Evolutionary conservation across 306 rosid genomes (phyloP).

Genomic region (Rosa lucieae): DNA sequence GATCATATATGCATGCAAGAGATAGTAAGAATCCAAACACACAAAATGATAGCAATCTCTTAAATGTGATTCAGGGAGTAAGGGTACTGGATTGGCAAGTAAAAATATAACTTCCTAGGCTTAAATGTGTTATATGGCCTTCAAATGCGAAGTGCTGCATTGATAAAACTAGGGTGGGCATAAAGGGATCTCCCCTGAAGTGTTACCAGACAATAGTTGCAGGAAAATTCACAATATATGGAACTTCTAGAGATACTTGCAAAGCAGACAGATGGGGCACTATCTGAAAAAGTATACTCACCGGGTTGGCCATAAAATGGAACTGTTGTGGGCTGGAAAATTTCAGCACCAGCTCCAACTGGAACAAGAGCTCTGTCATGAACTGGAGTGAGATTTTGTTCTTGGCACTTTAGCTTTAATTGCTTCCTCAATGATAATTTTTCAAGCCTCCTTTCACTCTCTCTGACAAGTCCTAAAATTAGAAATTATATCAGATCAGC

Average conservation of each 20-base stretch:
- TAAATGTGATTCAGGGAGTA: not conserved
- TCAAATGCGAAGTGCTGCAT: not conserved
- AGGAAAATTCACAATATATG: not conserved
- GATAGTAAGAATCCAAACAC: not conserved
- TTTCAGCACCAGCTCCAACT: slow-evolving; percentile 56
- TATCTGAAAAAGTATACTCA: slow-evolving; percentile 33
- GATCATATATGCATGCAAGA: not conserved
- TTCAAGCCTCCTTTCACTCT: slow-evolving; percentile 73
- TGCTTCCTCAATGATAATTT: slow-evolving; percentile 89
- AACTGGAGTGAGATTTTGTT: slow-evolving; percentile 56
- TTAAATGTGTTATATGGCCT: not conserved
- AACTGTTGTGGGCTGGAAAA: slow-evolving; percentile 37
- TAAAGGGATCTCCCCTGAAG: not conserved
- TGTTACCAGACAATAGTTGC: not conserved
- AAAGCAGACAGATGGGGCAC: not conserved
- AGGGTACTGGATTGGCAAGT: not conserved
- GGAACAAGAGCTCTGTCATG: slow-evolving; percentile 49
- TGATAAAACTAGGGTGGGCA: not conserved
- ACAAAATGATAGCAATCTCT: not conserved
- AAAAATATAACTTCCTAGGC: not conserved
- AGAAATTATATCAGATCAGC: slow-evolving; percentile 31
- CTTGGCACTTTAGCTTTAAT: slow-evolving; percentile 93
- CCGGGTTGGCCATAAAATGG: slow-evolving; percentile 58
- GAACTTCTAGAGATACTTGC: not conserved
- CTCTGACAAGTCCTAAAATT: slow-evolving; percentile 68